These are phyloP conservation scores for Marasmius oreades DNA, from an alignment of 1,284 basidiomycete species.

Conservation along the genomic window DNA sequence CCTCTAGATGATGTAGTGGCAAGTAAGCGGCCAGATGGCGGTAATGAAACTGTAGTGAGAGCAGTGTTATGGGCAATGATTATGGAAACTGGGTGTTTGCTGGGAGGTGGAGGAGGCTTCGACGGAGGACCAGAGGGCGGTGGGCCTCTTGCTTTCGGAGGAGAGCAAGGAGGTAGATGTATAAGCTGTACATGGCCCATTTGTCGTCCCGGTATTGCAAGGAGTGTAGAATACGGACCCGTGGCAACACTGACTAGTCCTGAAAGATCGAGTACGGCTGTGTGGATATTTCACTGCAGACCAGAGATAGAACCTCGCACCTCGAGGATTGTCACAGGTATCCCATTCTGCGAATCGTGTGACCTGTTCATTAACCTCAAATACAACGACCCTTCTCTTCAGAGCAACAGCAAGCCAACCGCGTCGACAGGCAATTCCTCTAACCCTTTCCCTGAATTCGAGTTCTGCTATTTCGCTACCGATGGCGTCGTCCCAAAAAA, in stretches of 20 bases:
- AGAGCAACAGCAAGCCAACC: conserved; percentile 85
- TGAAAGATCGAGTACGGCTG: conserved; percentile 27
- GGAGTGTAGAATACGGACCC: conserved; percentile 70
- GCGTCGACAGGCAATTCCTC: conserved; percentile 76
- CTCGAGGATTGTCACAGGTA: conserved; percentile 84
- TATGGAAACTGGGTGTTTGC: conserved; percentile 72
- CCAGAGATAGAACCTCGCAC: conserved; percentile 39
- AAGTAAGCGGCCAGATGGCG: conserved; percentile 76
- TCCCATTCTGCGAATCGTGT: conserved; percentile 80
- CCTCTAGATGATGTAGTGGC: conserved; percentile 86
- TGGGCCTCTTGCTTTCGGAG: conserved; percentile 46
- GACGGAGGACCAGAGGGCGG: conserved; percentile 42
- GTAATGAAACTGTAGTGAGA: conserved; percentile 75
- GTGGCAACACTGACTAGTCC: conserved; percentile 85
- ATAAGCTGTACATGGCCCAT: conserved; percentile 89
- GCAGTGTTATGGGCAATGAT: conserved; percentile 84
- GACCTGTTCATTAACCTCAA: conserved; percentile 62
- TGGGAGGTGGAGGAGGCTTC: conserved; percentile 49
- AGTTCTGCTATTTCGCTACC: conserved; percentile 82
- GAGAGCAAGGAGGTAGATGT: conserved; percentile 76
- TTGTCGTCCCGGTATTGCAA: conserved; percentile 87
- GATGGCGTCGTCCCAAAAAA: conserved; percentile 83
- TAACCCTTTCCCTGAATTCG: conserved; percentile 86
- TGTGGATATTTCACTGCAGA: background rate
- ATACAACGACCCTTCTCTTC: conserved; percentile 75